Conservation (phyloP, 441 rosid species). For the Gossypium trilobum region DNA sequence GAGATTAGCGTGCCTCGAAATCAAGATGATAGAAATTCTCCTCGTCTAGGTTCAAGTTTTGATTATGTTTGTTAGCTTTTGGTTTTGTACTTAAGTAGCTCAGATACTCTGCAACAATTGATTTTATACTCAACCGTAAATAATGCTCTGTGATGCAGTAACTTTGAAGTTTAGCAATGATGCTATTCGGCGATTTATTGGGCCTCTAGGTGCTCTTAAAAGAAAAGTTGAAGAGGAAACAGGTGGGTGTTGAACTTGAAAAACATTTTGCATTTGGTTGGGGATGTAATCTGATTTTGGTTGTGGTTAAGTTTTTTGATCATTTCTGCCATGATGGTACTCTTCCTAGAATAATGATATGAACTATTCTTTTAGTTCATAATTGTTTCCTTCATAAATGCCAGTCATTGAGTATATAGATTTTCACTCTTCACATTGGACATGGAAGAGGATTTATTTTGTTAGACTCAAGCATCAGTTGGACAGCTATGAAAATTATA, state of each 20-base stretch:
- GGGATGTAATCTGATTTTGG: not conserved
- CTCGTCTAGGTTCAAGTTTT: constrained; percentile 56
- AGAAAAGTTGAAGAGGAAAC: constrained; percentile 91
- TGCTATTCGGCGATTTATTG: constrained; percentile 70
- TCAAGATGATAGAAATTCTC: constrained; percentile 47
- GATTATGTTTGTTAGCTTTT: constrained; percentile 11
- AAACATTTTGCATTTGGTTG: constrained; percentile 8
- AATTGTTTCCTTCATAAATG: not conserved
- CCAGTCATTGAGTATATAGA: not conserved
- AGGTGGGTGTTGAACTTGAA: constrained; percentile 36
- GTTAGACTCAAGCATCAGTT: not conserved
- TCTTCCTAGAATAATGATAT: not conserved
- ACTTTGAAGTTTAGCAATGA: constrained; percentile 75
- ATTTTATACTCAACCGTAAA: constrained; percentile 12
- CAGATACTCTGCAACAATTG: not conserved
- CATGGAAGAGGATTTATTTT: constrained; percentile 3
- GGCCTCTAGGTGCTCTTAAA: constrained; percentile 73
- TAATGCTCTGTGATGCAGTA: constrained; percentile 38
- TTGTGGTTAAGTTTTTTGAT: not conserved
- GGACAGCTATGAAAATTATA: not conserved
- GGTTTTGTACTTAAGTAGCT: constrained; percentile 2
- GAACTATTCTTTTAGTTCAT: not conserved
- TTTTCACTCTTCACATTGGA: not conserved
- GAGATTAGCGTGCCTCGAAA: constrained; percentile 64
- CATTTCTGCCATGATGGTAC: not conserved